Evolutionary conservation across 352 stramenopile genomes (phyloP).

Genomic region (Lagenidium giganteum): DNA sequence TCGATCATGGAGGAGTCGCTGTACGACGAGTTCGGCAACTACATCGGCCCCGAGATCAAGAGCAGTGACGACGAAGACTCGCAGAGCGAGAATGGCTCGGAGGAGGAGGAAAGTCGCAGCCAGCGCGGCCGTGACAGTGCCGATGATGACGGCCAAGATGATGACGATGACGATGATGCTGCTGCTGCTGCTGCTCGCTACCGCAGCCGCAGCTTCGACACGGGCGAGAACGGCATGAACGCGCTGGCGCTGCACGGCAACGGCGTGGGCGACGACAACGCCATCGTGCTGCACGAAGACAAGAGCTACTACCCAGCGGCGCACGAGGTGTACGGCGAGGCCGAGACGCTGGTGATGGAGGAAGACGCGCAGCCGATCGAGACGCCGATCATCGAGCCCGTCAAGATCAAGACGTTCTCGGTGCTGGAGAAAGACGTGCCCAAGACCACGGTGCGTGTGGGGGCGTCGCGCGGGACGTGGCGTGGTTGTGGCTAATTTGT

Average conservation of each 20-base stretch:
- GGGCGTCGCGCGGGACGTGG: not conserved
- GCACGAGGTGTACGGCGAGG: constrained; percentile 95
- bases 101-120: constrained; percentile 39
- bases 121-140: constrained; percentile 28
- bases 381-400: constrained; percentile 97
- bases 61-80: constrained; percentile 71
- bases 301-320: constrained; percentile 99
- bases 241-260: constrained; percentile 41
- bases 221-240: constrained; percentile 26
- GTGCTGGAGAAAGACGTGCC: constrained; percentile 79
- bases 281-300: constrained; percentile 99
- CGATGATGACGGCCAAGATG: constrained; percentile 23
- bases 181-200: not conserved
- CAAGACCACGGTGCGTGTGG: constrained; percentile 42
- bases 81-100: constrained; percentile 34
- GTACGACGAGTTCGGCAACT: constrained; percentile 99
- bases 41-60: constrained; percentile 97
- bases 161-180: constrained; percentile 16
- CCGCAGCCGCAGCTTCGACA: constrained; percentile 3
- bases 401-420: constrained; percentile 93
- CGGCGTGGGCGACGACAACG: constrained; percentile 65
- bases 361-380: constrained; percentile 99
- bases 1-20: constrained; percentile 91
- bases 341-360: constrained; percentile 97
- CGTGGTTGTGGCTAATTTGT: not conserved